Base-by-base conservation (phyloP, 352 stramenopile genomes). In the Phytopythium vexans region DNA sequence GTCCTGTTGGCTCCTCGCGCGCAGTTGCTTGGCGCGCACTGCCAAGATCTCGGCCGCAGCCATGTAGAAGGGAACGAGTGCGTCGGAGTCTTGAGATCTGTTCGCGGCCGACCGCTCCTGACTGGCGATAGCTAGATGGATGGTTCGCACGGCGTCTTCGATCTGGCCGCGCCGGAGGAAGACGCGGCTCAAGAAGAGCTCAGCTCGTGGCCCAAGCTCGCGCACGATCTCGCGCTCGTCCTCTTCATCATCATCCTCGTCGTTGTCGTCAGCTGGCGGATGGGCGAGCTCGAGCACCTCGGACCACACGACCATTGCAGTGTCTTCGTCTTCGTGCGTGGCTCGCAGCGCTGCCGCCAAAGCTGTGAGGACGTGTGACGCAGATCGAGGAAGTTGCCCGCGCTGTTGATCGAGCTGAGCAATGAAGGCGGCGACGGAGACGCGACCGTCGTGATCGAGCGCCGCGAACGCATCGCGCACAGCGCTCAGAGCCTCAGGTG, bases 31-130 rank as follows among this genome's bases (percentile, higher is more conserved):
- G 49, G 70, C 81, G 37, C 72, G 74, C 33, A 86, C 62, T 2
- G 67, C 65, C 39, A 86, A 58, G 8, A 61, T 62, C 54, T 92
- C 78, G 3, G 78, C 74, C 0, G 82, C 53, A 12, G 74, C 58
- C 11, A 92, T 63, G 55, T 88, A 86, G 49, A 76, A 78, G 3
- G 66, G 50, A 6, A 88, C 81, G 8, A 92, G 58, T 3, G 34
- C 37, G 36, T 53, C 52, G 8, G 45, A 58, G n/a, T 65, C 56
- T 1, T 60, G 38, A 1, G 12, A 49, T 14, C 33, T 46, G 10
- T 74, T 51, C 3, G 72, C 64, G 36, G 67, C 16, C 6, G 74
- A 38, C 33, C 63, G 65, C 48, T 89, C 72, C 45, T 75, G 68
- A 16, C 70, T 58, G 2, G 62, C 65, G 7, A 88, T 65, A 1